These are phyloP conservation scores for Suillus occidentalis DNA, from an alignment of 768 basidiomycete species.

Conservation along the genomic window DNA sequence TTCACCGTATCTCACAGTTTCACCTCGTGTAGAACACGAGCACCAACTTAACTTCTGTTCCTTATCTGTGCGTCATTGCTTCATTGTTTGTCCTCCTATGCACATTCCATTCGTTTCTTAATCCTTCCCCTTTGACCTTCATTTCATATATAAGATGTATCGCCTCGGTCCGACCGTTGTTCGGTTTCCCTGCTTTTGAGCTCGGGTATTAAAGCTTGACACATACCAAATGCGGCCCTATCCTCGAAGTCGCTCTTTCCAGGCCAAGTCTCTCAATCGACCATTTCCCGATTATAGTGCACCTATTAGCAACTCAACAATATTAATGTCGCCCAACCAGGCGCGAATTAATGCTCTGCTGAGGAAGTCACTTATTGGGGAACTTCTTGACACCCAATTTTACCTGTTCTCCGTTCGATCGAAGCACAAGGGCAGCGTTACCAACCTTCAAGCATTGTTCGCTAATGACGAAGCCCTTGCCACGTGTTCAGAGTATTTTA, in stretches of 20 bases:
- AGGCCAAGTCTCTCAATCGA: neutral
- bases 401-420: constrained; percentile 20
- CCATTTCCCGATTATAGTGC: neutral
- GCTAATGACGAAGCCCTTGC: constrained; percentile 17
- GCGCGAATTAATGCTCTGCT: constrained; percentile 7
- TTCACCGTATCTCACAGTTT: no score
- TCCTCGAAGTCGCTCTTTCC: neutral
- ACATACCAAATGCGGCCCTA: neutral
- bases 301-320: no score
- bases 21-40: no score
- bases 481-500: constrained; percentile 18
- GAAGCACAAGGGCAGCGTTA: constrained; percentile 4
- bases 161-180: neutral
- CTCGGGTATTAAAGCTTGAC: no score
- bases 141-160: neutral
- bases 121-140: neutral
- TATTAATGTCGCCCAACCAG: constrained; percentile 10
- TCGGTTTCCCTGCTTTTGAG: neutral
- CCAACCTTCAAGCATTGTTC: constrained; percentile 15
- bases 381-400: constrained; percentile 23
- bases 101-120: neutral
- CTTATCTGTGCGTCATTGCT: neutral
- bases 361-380: constrained; percentile 12
- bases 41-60: neutral
- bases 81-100: neutral